These are phyloP conservation scores for Globisporangium cylindrosporum DNA, from an alignment of 352 stramenopile genomes.

Conservation along the genomic window DNA sequence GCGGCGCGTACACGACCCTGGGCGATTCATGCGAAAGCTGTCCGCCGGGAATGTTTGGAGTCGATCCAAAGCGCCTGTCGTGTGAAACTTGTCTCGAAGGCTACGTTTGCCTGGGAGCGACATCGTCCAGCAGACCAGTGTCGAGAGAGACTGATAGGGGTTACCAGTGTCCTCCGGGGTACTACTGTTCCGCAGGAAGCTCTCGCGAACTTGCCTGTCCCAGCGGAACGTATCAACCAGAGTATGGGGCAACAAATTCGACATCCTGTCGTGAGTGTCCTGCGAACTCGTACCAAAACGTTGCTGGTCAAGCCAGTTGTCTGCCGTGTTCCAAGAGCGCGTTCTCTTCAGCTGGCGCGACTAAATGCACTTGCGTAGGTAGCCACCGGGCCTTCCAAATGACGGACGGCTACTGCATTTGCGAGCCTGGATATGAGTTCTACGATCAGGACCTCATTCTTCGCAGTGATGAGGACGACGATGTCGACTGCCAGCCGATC, in stretches of 20 bases:
- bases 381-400: conserved; percentile 90
- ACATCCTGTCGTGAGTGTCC: conserved; percentile 67
- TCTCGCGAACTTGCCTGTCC: conserved; percentile 62
- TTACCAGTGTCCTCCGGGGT: conserved; percentile 78
- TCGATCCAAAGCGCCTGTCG: conserved; percentile 68
- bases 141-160: conserved; percentile 65
- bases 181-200: conserved; percentile 70
- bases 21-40: conserved; percentile 70
- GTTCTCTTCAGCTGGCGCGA: conserved; percentile 48
- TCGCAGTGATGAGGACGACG: conserved; percentile 77
- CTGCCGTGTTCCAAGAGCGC: conserved; percentile 86
- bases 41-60: conserved; percentile 72
- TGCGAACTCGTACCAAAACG: conserved; percentile 78
- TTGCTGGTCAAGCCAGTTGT: conserved; percentile 60
- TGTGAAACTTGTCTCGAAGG: conserved; percentile 75
- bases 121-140: conserved; percentile 50
- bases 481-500: conserved; percentile 90
- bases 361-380: conserved; percentile 79
- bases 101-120: conserved; percentile 83
- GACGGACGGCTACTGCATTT: conserved; percentile 90
- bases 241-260: conserved; percentile 33
- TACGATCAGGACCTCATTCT: conserved; percentile 86
- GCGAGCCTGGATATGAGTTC: conserved; percentile 89
- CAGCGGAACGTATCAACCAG: conserved; percentile 74
- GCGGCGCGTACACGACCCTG: conserved; percentile 45